A percentile compares a stretch with the other conserved stretches of the same genome.
Conservation (phyloP, 306 rosid genomes). For the Canavalia gladiata region DNA sequence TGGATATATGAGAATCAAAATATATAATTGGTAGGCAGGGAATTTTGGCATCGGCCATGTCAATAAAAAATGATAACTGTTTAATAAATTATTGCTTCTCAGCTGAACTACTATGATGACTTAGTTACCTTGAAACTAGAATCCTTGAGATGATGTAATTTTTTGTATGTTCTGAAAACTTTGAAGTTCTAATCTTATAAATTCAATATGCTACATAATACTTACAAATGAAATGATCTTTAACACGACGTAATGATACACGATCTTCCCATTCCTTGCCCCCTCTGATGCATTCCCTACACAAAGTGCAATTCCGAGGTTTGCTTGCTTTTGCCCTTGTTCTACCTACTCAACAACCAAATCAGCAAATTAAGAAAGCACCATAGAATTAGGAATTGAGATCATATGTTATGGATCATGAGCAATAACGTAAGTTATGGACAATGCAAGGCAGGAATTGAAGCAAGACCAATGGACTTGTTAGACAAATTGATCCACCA, state of each 20-base stretch:
- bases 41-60: neutral
- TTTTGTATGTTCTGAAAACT: constrained; percentile 19
- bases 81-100: constrained; percentile 16
- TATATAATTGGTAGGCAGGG: neutral
- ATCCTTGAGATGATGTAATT: neutral
- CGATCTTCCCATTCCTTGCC: constrained; percentile 91
- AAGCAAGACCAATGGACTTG: constrained; percentile 34
- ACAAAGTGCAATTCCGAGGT: constrained; percentile 87
- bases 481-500: constrained; percentile 21
- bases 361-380: constrained; percentile 37
- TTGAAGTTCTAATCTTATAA: constrained; percentile 9
- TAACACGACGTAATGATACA: constrained; percentile 79
- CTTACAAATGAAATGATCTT: constrained; percentile 96
- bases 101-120: neutral
- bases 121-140: constrained; percentile 22
- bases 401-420: constrained; percentile 11
- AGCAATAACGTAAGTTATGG: neutral
- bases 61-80: neutral
- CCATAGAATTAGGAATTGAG: constrained; percentile 29
- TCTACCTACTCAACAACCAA: constrained; percentile 64
- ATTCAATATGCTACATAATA: constrained; percentile 40
- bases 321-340: constrained; percentile 74
- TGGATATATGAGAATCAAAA: neutral
- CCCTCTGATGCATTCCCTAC: constrained; percentile 96
- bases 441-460: constrained; percentile 3